Evolutionary conservation across 2,329 filamentous ascomycete genomes (phyloP), one percentile per base, ranked within the genome.

Genomic region (Parastagonospora avenae): DNA sequence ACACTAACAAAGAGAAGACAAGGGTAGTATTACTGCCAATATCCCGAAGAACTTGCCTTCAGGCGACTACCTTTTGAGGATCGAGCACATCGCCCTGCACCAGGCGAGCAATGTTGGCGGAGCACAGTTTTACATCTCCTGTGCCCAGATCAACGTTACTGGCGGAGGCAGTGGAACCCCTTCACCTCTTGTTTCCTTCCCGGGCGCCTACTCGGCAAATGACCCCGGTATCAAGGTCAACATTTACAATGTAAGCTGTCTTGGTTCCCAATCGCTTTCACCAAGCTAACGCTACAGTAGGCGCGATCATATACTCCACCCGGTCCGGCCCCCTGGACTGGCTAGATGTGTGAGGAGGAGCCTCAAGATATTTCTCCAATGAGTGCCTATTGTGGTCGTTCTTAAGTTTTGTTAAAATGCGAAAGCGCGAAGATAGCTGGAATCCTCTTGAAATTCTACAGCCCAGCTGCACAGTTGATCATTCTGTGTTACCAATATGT

Each of bases 21-120:
- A 57, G 49, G 60, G 55, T 2, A 46, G 58, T 8, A 60, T 66
- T 50, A 66, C 51, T 28, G 74, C 74, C 37, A 71, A 66, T 1
- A 72, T 80, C 29, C 77, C 78, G 2, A 65, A 60, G 27, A 67
- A 65, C 33, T 67, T 69, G 1, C 77, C 77, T 4, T 60, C 66
- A 4, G 77, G 77, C 9, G 69, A 80, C 52, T 80, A 80, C 59
- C 65, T 80, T 8, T 60, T 80, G 14, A 67, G 78, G 8, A 66
- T 76, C 38, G 78, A 80, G 64, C 78, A 80, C 46, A 77, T 80
- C 47, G 77, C 69, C 9, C 65, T 79, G 30, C 77, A 78, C 54
- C 65, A 70, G 42, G 76, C 73, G 4, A 55, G 60, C 37, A 49
- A 53, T 10, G 40, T 55, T n/a, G 62, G 63, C 6, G 72, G 72